These are phyloP conservation scores for Schizosaccharomyces japonicus DNA, from an alignment of 805 yeast genomes.

Conservation along the genomic window DNA sequence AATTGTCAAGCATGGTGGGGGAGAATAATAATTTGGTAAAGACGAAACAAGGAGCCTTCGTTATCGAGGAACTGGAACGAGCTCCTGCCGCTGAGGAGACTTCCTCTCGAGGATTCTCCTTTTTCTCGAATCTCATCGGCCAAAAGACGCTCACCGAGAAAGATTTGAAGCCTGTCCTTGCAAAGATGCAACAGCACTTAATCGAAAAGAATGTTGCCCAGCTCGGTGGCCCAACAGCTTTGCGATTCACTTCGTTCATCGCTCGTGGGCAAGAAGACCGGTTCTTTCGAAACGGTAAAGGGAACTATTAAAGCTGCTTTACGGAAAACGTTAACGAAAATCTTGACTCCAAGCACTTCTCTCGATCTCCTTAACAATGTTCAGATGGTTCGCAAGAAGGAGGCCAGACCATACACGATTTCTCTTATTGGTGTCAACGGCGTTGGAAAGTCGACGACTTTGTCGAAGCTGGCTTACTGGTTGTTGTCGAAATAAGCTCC, in stretches of 20 bases:
- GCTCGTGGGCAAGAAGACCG: slow-evolving; percentile 48
- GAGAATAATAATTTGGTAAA: slow-evolving; percentile 19
- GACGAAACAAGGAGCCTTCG: slow-evolving; percentile 32
- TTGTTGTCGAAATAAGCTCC: slow-evolving; percentile 66
- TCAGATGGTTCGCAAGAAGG: slow-evolving; percentile 19
- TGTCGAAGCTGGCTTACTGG: slow-evolving; percentile 91
- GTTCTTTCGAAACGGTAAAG: slow-evolving; percentile 52
- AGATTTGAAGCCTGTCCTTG: slow-evolving; percentile 42
- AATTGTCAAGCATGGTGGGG: slow-evolving; percentile 1
- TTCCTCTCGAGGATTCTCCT: slow-evolving; percentile 27
- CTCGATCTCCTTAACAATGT: slow-evolving; percentile 69
- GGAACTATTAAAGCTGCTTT: slow-evolving; percentile 20
- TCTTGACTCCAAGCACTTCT: slow-evolving; percentile 78
- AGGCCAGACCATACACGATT: slow-evolving; percentile 58
- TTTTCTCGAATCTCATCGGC: slow-evolving; percentile 38
- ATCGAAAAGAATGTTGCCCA: slow-evolving; percentile 75
- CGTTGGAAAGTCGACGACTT: slow-evolving; percentile 87
- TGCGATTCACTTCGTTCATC: slow-evolving; percentile 46
- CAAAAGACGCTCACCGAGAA: slow-evolving; percentile 40
- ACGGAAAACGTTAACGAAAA: slow-evolving; percentile 35
- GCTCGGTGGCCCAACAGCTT: slow-evolving; percentile 56
- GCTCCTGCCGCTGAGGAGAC: slow-evolving; percentile 11
- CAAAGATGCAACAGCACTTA: slow-evolving; percentile 48
- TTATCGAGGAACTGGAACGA: slow-evolving; percentile 31
- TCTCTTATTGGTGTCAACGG: slow-evolving; percentile 96